These are phyloP conservation scores for Colletotrichum simmondsii DNA, from an alignment of 2,329 filamentous ascomycete species.

Conservation along the genomic window DNA sequence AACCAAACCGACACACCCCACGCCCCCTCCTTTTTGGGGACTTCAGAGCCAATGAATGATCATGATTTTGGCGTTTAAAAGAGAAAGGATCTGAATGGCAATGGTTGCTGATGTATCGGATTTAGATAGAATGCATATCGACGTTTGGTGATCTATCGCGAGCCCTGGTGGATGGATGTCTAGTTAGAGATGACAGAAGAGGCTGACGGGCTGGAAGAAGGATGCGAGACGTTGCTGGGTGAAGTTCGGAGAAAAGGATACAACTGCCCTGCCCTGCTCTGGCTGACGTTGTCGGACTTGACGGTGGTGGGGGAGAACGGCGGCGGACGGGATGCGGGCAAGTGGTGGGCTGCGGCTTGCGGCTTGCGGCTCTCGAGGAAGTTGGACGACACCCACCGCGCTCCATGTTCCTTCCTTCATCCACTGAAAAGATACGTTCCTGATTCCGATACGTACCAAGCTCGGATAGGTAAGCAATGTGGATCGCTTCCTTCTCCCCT, in stretches of 20 bases:
- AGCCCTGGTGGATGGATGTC: slow-evolving; percentile 1
- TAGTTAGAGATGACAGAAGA: slow-evolving; percentile 14
- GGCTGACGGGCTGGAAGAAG: not conserved
- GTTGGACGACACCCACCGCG: not conserved
- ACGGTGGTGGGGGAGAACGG: not conserved
- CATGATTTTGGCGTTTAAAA: slow-evolving; percentile 3
- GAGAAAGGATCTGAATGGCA: slow-evolving; percentile 4
- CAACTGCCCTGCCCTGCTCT: not conserved
- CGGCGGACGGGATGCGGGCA: not conserved
- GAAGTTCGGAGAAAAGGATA: not conserved
- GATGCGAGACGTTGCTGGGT: not conserved
- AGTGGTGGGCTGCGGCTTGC: not conserved
- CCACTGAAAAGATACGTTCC: too few species aligned
- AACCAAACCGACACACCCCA: slow-evolving; percentile 19
- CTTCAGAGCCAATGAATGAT: not conserved
- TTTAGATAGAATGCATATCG: not conserved
- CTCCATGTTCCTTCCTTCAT: not conserved
- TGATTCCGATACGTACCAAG: not conserved
- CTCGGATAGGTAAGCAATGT: not conserved
- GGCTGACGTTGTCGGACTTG: slow-evolving; percentile 10
- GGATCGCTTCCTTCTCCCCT: not conserved
- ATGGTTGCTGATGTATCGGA: not conserved
- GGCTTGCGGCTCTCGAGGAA: slow-evolving; percentile 4
- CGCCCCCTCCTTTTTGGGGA: slow-evolving; percentile 10
- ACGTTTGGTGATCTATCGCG: not conserved